A percentile compares a stretch with the other conserved stretches of the same genome.
Evolutionary conservation across 768 basidiomycete genomes (phyloP).

Genomic region (Tubosaeta sp.): DNA sequence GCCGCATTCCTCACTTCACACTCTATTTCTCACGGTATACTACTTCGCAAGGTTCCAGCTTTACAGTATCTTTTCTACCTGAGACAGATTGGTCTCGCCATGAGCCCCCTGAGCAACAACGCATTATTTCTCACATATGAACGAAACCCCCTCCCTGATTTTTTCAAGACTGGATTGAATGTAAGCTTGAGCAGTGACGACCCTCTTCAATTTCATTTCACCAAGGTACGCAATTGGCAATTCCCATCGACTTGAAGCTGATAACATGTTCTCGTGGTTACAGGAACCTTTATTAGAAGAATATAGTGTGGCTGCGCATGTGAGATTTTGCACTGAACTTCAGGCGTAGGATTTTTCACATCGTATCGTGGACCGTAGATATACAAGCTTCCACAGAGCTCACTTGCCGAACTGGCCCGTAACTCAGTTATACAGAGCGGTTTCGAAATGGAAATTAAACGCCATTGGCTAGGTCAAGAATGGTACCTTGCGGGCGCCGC

Average conservation of each 20-base stretch:
- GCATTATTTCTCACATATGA: conserved; percentile 96
- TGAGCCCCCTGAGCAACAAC: conserved; percentile 98
- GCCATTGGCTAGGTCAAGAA: conserved; percentile 88
- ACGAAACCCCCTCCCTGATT: conserved; percentile 94
- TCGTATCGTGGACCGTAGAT: conserved; percentile 49
- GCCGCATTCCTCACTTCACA: conserved; percentile 96
- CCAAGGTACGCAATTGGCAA: conserved; percentile 58
- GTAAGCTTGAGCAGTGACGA: conserved; percentile 96
- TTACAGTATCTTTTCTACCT: conserved; percentile 97
- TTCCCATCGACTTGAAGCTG: not conserved
- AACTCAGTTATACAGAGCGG: conserved; percentile 97
- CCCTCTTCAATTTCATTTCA: conserved; percentile 96
- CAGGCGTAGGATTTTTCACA: not conserved
- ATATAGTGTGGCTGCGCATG: conserved; percentile 97
- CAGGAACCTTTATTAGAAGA: conserved; percentile 95
- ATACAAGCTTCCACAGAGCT: conserved; percentile 92
- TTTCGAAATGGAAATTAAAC: conserved; percentile 97
- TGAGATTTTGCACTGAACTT: conserved; percentile 32
- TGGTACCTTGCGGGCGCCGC: conserved; percentile 93
- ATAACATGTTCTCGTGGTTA: not conserved
- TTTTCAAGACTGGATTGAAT: conserved; percentile 94
- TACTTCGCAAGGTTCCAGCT: conserved; percentile 95
- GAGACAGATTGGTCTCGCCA: conserved; percentile 96
- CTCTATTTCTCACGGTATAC: conserved; percentile 98
- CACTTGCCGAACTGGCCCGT: conserved; percentile 93